phyloP scores from a whole-genome alignment of 257 asterid species.

The Solanum infundibuliforme region DNA sequence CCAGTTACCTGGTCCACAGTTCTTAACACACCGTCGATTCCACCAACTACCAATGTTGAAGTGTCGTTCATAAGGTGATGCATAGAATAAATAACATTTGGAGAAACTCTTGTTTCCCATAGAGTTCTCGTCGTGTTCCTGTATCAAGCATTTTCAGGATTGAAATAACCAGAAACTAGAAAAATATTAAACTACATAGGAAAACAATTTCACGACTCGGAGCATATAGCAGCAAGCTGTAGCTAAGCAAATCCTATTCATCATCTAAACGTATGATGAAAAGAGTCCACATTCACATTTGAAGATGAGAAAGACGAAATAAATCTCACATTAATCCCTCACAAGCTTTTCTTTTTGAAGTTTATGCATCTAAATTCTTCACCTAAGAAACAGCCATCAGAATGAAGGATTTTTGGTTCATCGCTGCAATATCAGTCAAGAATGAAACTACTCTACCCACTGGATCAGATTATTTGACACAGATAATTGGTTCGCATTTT shows the following conservation, averaged over 20 bases:
- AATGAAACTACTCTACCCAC: neutral
- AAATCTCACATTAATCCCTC: neutral
- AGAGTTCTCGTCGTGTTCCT: conserved; percentile 40
- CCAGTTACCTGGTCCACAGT: conserved; percentile 69
- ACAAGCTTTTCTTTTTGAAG: neutral
- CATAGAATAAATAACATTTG: conserved; percentile 68
- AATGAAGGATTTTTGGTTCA: neutral
- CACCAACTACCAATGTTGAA: conserved; percentile 71
- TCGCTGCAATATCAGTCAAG: neutral
- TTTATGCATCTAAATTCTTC: neutral
- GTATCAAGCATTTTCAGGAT: neutral
- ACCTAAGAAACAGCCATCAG: neutral
- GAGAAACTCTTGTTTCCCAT: conserved; percentile 69
- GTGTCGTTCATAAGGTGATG: conserved; percentile 52
- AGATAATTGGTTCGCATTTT: neutral
- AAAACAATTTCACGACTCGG: neutral
- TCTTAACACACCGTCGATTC: conserved; percentile 84
- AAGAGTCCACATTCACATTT: neutral
- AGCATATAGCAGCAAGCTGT: neutral
- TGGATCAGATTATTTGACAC: neutral
- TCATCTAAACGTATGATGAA: neutral
- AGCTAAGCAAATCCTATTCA: neutral
- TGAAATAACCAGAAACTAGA: neutral
- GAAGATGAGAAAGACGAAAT: neutral
- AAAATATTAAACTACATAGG: neutral